A percentile compares a stretch with the other conserved stretches of the same genome.
These are phyloP conservation scores for Acarospora socialis DNA, from an alignment of 2,329 filamentous ascomycete species.

Conservation along the genomic window DNA sequence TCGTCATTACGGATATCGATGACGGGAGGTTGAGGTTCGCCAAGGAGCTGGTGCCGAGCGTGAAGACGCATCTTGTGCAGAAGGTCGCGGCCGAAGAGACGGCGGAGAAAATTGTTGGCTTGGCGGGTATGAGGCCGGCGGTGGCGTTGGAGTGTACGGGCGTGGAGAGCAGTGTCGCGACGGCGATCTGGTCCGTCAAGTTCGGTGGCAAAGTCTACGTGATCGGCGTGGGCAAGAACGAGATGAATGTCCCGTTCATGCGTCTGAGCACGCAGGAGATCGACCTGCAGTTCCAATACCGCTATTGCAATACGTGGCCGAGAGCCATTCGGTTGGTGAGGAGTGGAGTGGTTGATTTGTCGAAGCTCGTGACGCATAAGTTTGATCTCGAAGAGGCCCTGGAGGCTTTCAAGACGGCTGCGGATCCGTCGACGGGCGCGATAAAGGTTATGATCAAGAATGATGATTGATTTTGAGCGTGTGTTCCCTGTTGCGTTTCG, in stretches of 20 bases:
- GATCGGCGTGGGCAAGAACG: slow-evolving; percentile 87
- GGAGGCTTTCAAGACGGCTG: slow-evolving; percentile 78
- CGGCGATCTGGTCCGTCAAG: slow-evolving; percentile 79
- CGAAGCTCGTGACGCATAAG: slow-evolving; percentile 73
- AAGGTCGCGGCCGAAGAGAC: slow-evolving; percentile 50
- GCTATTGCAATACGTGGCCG: slow-evolving; percentile 94
- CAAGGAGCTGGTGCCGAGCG: slow-evolving; percentile 64
- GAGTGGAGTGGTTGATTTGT: slow-evolving; percentile 69
- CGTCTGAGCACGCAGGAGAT: slow-evolving; percentile 78
- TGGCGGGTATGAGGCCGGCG: slow-evolving; percentile 67
- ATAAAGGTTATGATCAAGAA: slow-evolving; percentile 94
- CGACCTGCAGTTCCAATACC: slow-evolving; percentile 91
- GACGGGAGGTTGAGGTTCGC: slow-evolving; percentile 74
- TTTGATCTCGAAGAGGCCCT: slow-evolving; percentile 75
- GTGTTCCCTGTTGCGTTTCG: too few relatives aligned
- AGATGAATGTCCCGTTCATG: slow-evolving; percentile 96
- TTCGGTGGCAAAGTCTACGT: slow-evolving; percentile 97
- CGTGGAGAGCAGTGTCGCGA: slow-evolving; percentile 73
- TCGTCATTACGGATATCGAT: slow-evolving; percentile 92
- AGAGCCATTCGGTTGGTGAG: slow-evolving; percentile 77
- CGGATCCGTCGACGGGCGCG: slow-evolving; percentile 79
- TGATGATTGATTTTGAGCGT: too few relatives aligned
- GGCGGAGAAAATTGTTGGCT: slow-evolving; percentile 50
- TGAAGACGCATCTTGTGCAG: slow-evolving; percentile 62
- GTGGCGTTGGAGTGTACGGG: slow-evolving; percentile 88